phyloP scores from a whole-genome alignment of 2,329 filamentous ascomycete genomes.

The Thelonectria olida region DNA sequence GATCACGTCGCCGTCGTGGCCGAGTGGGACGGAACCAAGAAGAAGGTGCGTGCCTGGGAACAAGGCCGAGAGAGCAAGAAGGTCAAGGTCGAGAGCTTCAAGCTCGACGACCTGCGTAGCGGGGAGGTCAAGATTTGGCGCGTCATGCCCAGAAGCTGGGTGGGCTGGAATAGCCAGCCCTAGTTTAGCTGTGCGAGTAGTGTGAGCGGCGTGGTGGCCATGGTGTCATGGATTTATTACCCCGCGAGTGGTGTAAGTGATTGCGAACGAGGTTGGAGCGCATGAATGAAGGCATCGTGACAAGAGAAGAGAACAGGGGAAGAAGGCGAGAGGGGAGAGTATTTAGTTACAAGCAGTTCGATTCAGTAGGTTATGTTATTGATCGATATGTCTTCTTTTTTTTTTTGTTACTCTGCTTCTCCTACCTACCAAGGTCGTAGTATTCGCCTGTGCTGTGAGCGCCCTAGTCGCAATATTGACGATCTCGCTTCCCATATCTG shows the following conservation, averaged over 20 bases:
- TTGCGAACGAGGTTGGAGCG: not conserved
- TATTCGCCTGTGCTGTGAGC: no score
- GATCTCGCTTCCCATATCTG: no score
- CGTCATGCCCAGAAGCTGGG: slow-evolving; percentile 90
- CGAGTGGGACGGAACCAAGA: slow-evolving; percentile 98
- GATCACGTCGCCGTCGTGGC: slow-evolving; percentile 92
- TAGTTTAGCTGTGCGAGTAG: slow-evolving; percentile 51
- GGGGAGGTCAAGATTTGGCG: slow-evolving; percentile 98
- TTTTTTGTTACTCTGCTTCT: slow-evolving; percentile 12
- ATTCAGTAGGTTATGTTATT: slow-evolving; percentile 43
- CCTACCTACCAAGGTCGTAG: no score
- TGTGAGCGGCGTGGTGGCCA: slow-evolving; percentile 25
- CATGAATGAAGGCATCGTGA: not conserved
- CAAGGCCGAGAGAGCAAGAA: slow-evolving; percentile 94
- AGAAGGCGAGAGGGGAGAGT: slow-evolving; percentile 16
- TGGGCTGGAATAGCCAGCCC: slow-evolving; percentile 80
- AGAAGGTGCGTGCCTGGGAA: slow-evolving; percentile 95
- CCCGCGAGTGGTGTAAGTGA: not conserved
- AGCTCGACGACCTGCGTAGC: slow-evolving; percentile 88
- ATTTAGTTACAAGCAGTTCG: slow-evolving; percentile 43
- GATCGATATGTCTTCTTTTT: slow-evolving; percentile 34
- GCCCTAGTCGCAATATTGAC: no score
- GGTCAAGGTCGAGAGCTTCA: slow-evolving; percentile 92
- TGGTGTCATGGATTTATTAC: slow-evolving; percentile 12
- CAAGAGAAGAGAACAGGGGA: slow-evolving; percentile 1